Conservation (phyloP, 2,329 filamentous ascomycete genomes). For the Corynespora cassiicola region DNA sequence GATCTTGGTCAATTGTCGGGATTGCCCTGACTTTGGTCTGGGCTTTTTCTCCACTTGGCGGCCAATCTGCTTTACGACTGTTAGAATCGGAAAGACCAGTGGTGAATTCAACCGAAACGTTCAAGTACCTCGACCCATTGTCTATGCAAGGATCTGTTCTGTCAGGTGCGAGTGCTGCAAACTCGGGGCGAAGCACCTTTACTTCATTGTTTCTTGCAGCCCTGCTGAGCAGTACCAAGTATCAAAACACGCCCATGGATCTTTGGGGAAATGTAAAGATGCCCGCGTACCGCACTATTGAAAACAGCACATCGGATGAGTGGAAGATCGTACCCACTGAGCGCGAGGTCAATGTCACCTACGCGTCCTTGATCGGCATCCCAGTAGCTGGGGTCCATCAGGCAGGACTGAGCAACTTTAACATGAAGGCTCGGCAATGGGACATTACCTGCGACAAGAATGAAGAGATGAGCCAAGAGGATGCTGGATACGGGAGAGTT, state of each 20-base stretch:
- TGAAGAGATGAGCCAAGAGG: conserved; percentile 4
- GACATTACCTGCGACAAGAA: conserved; percentile 32
- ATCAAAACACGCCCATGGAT: conserved; percentile 28
- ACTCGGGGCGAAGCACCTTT: conserved; percentile 23
- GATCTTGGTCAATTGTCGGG: conserved; percentile 30
- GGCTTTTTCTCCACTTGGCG: conserved; percentile 37
- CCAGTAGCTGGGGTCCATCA: conserved; percentile 17
- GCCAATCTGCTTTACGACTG: conserved; percentile 36
- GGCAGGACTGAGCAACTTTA: conserved; percentile 22
- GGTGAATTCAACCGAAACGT: conserved; percentile 14
- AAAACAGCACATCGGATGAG: conserved; percentile 21
- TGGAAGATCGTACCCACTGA: conserved; percentile 22
- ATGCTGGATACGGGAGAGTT: conserved; percentile 9
- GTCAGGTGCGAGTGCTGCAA: conserved; percentile 14
- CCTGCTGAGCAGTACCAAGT: conserved; percentile 29
- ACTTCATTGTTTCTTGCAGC: conserved; percentile 28
- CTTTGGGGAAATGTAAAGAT: conserved; percentile 37
- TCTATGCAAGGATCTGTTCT: conserved; percentile 16
- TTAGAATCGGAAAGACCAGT: conserved; percentile 19
- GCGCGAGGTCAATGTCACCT: conserved; percentile 20
- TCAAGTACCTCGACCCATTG: conserved; percentile 26
- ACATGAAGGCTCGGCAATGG: conserved; percentile 32
- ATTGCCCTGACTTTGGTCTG: conserved; percentile 29
- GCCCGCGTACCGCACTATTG: conserved; percentile 27
- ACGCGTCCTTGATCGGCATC: conserved; percentile 34